Evolutionary conservation across 1,284 basidiomycete genomes (phyloP), one percentile per base, ranked within the genome.

Genomic region (Cryptococcus neoformans): DNA sequence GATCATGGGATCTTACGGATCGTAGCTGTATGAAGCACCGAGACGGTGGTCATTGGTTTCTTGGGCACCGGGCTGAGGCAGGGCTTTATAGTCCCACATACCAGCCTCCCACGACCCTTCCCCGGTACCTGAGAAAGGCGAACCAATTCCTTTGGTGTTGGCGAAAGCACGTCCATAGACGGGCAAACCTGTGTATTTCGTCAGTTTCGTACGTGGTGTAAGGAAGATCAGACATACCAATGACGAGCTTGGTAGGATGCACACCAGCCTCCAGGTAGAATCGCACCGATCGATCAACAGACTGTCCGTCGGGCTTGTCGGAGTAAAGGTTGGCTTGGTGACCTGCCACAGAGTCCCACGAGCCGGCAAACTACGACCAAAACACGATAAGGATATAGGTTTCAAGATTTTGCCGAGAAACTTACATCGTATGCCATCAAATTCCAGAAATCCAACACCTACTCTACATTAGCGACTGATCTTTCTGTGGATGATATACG

Each of bases 161-260:
- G 88, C 85, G 74, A 95, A 97, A 0, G 87, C 86, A 57, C 89
- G 85, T 0, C 92, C 92, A 67, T 92, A 92, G 2, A 91, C 78
- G 1, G 91, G 91, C 68, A 93, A 86, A 6, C 92, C 87, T 87
- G 28, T 34, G 36, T 36, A 41, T 21, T 11, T n/a, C 38, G 44
- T 14, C 5, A 6, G 9, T 8, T 11, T 51, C 6, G n/a, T 11
- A 39, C 14, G 12, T 9, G 16, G 45, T 5, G 44, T 4, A 34
- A n/a, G 9, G 57, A 60, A 63, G 16, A n/a, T 2, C 28, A 59
- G 34, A n/a, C 3, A 53, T 69, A 84, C 92, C 92, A 67, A 95
- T 80, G 36, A 84, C 85, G 49, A 95, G 83, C 79, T 95, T 94
- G 66, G 78, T 70, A 0, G 85, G 77, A 0, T 83, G 82, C 0